Percentiles rank a stretch among this genome's conserved stretches.
Evolutionary conservation across 495 filamentous ascomycete species (phyloP).

Genomic region (Daldinia concentrica): DNA sequence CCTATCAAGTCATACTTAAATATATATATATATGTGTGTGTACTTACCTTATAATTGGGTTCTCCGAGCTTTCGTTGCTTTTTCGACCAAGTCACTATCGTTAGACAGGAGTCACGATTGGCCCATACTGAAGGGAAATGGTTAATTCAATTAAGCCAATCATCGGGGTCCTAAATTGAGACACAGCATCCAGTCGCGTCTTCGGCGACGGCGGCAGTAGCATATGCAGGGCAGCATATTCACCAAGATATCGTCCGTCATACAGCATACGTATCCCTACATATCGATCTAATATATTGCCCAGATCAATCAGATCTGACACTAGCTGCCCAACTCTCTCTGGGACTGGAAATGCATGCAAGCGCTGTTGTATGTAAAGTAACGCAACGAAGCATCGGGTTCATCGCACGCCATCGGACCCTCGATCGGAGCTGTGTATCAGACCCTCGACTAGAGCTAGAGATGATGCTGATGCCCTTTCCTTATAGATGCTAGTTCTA

Average conservation of each 20-base stretch:
- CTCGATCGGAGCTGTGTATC: constrained; percentile 39
- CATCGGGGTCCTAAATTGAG: constrained; percentile 21
- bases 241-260: constrained; percentile 23
- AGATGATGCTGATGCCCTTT: constrained; percentile 32
- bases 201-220: neutral
- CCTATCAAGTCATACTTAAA: neutral
- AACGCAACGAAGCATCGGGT: constrained; percentile 28
- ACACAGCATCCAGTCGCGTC: constrained; percentile 13
- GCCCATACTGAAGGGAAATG: constrained; percentile 11
- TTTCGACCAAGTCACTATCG: neutral
- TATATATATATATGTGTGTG: neutral
- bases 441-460: constrained; percentile 22
- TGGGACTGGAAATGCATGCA: constrained; percentile 30
- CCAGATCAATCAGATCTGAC: constrained; percentile 29
- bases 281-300: constrained; percentile 21
- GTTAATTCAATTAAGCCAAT: constrained; percentile 21
- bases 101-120: neutral
- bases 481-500: constrained; percentile 24
- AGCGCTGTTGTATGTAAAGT: constrained; percentile 23
- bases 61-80: neutral
- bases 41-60: too few species aligned
- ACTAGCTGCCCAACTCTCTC: constrained; percentile 21
- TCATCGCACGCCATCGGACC: constrained; percentile 36
- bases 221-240: constrained; percentile 16
- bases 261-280: constrained; percentile 29